These are phyloP conservation scores for Chondrostereum purpureum DNA, from an alignment of 1,284 basidiomycete genomes.

Conservation along the genomic window DNA sequence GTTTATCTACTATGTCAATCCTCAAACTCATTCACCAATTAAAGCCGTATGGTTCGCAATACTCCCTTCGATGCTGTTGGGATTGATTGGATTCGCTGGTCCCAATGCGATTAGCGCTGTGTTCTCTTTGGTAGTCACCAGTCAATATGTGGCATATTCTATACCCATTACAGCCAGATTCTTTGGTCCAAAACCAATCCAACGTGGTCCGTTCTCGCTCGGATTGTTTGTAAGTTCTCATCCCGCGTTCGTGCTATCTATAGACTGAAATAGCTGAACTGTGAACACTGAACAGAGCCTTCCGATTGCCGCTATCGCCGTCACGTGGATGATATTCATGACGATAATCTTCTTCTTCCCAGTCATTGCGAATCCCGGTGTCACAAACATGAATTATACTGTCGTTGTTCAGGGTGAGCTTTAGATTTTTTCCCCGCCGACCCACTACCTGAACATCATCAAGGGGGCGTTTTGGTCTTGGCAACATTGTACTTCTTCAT, in stretches of 20 bases:
- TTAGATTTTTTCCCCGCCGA: background rate
- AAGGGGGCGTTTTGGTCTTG: conserved; percentile 16
- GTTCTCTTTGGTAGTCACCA: conserved; percentile 20
- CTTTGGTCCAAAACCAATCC: conserved; percentile 18
- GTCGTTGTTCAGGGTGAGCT: conserved; percentile 11
- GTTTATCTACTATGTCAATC: conserved; percentile 29
- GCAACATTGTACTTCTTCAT: conserved; percentile 23
- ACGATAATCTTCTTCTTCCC: conserved; percentile 23
- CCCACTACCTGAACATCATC: background rate
- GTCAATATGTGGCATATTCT: conserved; percentile 17
- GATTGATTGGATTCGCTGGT: conserved; percentile 25
- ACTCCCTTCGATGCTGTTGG: conserved; percentile 18
- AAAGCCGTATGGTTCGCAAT: conserved; percentile 24
- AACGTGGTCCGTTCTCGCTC: conserved; percentile 22
- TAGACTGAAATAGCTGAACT: background rate
- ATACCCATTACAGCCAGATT: conserved; percentile 24
- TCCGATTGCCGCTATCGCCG: conserved; percentile 18
- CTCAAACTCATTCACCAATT: conserved; percentile 20
- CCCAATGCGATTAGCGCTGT: conserved; percentile 24
- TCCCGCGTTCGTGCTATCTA: no score
- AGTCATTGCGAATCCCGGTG: conserved; percentile 13
- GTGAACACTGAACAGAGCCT: conserved; percentile 14
- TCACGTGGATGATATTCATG: conserved; percentile 23
- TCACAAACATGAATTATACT: conserved; percentile 22
- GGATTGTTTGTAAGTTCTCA: conserved; percentile 19